A percentile compares a stretch with the other conserved stretches of the same genome.
These are phyloP conservation scores for Paramecium bursaria DNA, from an alignment of 73 alveolate species.

Conservation along the genomic window DNA sequence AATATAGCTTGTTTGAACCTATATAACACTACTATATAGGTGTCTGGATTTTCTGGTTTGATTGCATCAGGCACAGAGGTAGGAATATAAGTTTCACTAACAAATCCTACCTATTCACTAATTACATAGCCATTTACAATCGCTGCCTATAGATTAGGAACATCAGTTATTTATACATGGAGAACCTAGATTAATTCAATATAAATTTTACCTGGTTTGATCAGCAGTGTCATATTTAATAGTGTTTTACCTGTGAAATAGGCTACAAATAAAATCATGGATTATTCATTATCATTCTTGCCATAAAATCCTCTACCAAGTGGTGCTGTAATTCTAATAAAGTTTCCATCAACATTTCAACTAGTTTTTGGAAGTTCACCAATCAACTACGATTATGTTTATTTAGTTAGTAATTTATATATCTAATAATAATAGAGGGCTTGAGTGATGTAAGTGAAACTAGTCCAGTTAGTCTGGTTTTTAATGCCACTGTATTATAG, in stretches of 20 bases:
- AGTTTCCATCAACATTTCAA: conserved; percentile 37
- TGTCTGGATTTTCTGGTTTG: conserved; percentile 36
- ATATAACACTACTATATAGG: conserved; percentile 18
- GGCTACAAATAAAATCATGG: conserved; percentile 52
- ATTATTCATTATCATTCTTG: conserved; percentile 54
- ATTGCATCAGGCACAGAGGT: conserved; percentile 60
- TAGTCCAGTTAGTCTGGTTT: background rate
- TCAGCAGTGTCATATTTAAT: background rate
- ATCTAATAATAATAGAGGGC: background rate
- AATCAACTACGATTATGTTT: too few species aligned
- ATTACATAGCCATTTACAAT: conserved; percentile 55
- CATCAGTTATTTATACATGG: conserved; percentile 64
- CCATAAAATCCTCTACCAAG: conserved; percentile 57
- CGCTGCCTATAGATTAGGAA: conserved; percentile 60
- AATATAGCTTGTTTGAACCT: background rate
- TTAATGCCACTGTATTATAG: background rate
- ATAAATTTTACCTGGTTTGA: conserved; percentile 63
- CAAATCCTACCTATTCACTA: conserved; percentile 61
- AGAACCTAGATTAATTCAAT: conserved; percentile 53
- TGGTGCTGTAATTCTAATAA: conserved; percentile 44
- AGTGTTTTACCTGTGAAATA: conserved; percentile 24
- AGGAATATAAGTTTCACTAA: conserved; percentile 57
- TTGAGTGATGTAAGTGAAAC: conserved; percentile 17
- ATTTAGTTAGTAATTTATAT: background rate
- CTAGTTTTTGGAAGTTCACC: background rate